These are phyloP conservation scores for Decorospora gaudefroyi DNA, from an alignment of 2,329 filamentous ascomycete genomes.

Conservation along the genomic window DNA sequence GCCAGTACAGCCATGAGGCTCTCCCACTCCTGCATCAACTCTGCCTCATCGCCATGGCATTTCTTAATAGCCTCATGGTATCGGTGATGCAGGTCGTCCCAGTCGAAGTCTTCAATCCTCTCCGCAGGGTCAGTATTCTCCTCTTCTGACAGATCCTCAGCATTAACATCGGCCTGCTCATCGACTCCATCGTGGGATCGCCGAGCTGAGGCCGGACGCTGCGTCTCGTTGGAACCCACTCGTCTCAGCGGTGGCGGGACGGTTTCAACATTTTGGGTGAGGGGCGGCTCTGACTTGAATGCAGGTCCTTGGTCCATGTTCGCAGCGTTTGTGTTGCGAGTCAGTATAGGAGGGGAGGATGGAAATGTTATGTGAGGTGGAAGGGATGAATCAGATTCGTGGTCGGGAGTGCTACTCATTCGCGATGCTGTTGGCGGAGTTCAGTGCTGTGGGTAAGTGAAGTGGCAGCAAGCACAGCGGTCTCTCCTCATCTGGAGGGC, in stretches of 20 bases:
- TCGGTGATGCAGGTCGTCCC: slow-evolving; percentile 72
- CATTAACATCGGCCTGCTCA: slow-evolving; percentile 13
- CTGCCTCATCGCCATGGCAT: slow-evolving; percentile 66
- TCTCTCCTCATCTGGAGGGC: slow-evolving; percentile 8
- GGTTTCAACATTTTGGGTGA: slow-evolving; percentile 14
- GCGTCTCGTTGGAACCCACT: slow-evolving; percentile 30
- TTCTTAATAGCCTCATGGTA: slow-evolving; percentile 69
- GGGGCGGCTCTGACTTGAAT: slow-evolving; percentile 18
- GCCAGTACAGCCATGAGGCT: slow-evolving; percentile 47
- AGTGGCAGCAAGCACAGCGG: slow-evolving; percentile 13
- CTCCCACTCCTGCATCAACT: slow-evolving; percentile 69
- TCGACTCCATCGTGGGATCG: slow-evolving; percentile 16
- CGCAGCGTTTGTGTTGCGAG: neutral
- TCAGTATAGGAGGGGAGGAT: slow-evolving; percentile 23
- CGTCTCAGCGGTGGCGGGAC: slow-evolving; percentile 13
- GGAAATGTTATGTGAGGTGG: slow-evolving; percentile 17
- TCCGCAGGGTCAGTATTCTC: slow-evolving; percentile 36
- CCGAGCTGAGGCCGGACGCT: slow-evolving; percentile 37
- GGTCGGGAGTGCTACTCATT: slow-evolving; percentile 21
- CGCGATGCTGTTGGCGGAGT: slow-evolving; percentile 22
- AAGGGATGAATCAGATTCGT: slow-evolving; percentile 30
- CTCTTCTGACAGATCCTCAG: slow-evolving; percentile 16
- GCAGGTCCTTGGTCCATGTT: slow-evolving; percentile 22
- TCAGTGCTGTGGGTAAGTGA: slow-evolving; percentile 35
- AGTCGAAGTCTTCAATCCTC: slow-evolving; percentile 66